phyloP scores from a whole-genome alignment of 2,329 filamentous ascomycete genomes.

The Aspergillus piperis region DNA sequence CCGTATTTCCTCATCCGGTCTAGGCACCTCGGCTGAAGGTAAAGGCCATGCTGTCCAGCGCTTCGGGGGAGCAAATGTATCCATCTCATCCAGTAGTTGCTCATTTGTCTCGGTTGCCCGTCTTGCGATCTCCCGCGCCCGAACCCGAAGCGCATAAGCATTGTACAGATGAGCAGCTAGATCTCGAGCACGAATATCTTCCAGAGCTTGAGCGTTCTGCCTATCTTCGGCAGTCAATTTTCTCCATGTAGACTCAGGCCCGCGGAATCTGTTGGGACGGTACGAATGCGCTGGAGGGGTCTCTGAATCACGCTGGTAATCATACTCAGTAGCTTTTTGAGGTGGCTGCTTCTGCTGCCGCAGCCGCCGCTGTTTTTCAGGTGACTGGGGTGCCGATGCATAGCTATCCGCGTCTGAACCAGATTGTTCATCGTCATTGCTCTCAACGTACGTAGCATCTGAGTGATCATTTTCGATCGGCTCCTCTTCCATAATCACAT shows the following conservation, averaged over 20 bases:
- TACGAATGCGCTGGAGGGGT: constrained; percentile 4
- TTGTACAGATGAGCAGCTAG: constrained; percentile 78
- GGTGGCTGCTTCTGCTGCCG: not conserved
- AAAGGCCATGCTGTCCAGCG: constrained; percentile 87
- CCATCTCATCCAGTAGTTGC: constrained; percentile 10
- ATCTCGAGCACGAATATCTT: constrained; percentile 65
- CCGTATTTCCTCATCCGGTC: constrained; percentile 53
- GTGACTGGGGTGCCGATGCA: not conserved
- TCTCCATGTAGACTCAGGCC: constrained; percentile 68
- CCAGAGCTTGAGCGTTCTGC: constrained; percentile 63
- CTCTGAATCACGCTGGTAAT: not conserved
- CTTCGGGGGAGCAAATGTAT: constrained; percentile 51
- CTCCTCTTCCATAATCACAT: constrained; percentile 24
- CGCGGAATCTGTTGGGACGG: constrained; percentile 73
- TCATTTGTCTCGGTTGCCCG: constrained; percentile 11
- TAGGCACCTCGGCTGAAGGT: constrained; percentile 61
- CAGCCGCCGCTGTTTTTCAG: not conserved
- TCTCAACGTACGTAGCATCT: constrained; percentile 28
- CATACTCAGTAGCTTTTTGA: not conserved
- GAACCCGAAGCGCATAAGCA: constrained; percentile 66
- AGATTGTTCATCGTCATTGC: constrained; percentile 17
- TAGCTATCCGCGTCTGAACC: not conserved
- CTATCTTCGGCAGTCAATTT: constrained; percentile 90
- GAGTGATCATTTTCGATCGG: constrained; percentile 23
- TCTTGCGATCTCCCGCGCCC: constrained; percentile 28